Evolutionary conservation across 2,329 filamentous ascomycete species (phyloP), one percentile per base, ranked within the genome.

Genomic region (Epichloe elymi): DNA sequence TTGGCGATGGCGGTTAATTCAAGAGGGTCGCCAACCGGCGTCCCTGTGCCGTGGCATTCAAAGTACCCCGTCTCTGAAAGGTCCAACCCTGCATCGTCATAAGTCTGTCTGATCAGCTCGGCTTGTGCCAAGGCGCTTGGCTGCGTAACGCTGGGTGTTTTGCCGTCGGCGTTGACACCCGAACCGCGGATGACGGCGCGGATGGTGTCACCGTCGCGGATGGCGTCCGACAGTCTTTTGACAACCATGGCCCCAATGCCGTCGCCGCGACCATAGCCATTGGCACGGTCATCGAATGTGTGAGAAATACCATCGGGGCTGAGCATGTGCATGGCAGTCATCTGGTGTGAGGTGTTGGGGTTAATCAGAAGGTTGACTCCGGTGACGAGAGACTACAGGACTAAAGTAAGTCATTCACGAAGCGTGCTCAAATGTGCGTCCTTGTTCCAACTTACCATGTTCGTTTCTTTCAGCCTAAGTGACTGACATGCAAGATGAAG

Each of bases 201-300:
- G 40, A 67, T 63, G 0, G 63, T 62, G 56, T 75, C 70, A 4
- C 65, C 63, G 38, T 70, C 70, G 4, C 58, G 54, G 4, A 75
- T 49, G 3, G 73, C 73, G 49, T 70, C 64, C 3, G 62, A 58
- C 0, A 75, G 59, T 1, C 62, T 62, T 57, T 75, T 75, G 1
- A 76, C 48, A 4, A 71, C 53, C 8, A 75, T 51, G 14, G 63
- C 58, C 2, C 59, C 68, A 15, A 69, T 58, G 1, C 70, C 74
- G 51, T 76, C 74, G 1, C 68, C 71, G n/a, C 69, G 64, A 4
- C 61, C 67, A 52, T 75, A 76, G 0, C 73, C 74, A 47, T 70
- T 64, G 0, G 68, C 73, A 8, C 54, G 53, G 5, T 51, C 54
- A 41, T 63, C 61, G 50, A 68, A 70, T 0, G 64, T 62, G 30